Percentiles rank a stretch among this genome's conserved stretches.
Evolutionary conservation across 805 yeast species (phyloP).

Genomic region (Metschnikowia reukaufii): DNA sequence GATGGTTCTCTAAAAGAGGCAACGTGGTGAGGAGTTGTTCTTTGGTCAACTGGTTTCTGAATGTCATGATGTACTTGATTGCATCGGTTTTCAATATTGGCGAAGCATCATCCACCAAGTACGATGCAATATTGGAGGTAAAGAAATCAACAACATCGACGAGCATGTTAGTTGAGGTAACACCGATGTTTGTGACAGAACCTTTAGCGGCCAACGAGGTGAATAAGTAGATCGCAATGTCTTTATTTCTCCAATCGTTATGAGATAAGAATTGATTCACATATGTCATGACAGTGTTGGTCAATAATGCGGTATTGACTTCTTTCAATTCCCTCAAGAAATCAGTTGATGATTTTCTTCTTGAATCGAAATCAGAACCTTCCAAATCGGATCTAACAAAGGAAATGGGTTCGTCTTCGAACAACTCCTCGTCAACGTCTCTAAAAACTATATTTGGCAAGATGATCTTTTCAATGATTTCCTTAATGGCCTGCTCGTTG

Average conservation of each 20-base stretch:
- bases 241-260: slow-evolving; percentile 79
- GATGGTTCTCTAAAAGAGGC: slow-evolving; percentile 73
- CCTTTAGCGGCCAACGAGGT: slow-evolving; percentile 92
- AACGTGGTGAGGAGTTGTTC: slow-evolving; percentile 76
- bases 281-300: slow-evolving; percentile 71
- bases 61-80: slow-evolving; percentile 82
- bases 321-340: slow-evolving; percentile 84
- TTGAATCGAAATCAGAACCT: slow-evolving; percentile 90
- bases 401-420: slow-evolving; percentile 96
- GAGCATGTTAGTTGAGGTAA: slow-evolving; percentile 77
- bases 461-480: slow-evolving; percentile 77
- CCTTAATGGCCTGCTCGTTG: slow-evolving; percentile 57
- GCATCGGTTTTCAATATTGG: slow-evolving; percentile 91
- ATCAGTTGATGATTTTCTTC: slow-evolving; percentile 92
- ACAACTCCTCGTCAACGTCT: slow-evolving; percentile 84
- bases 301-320: slow-evolving; percentile 69
- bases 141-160: slow-evolving; percentile 89
- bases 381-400: slow-evolving; percentile 91
- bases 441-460: slow-evolving; percentile 86
- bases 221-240: slow-evolving; percentile 81
- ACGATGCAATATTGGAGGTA: slow-evolving; percentile 75
- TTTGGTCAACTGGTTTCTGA: slow-evolving; percentile 90
- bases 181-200: slow-evolving; percentile 80
- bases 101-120: slow-evolving; percentile 62
- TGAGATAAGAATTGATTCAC: slow-evolving; percentile 61